Base-by-base conservation (phyloP, 75 land plant genomes). In the Sequoia sempervirens region DNA sequence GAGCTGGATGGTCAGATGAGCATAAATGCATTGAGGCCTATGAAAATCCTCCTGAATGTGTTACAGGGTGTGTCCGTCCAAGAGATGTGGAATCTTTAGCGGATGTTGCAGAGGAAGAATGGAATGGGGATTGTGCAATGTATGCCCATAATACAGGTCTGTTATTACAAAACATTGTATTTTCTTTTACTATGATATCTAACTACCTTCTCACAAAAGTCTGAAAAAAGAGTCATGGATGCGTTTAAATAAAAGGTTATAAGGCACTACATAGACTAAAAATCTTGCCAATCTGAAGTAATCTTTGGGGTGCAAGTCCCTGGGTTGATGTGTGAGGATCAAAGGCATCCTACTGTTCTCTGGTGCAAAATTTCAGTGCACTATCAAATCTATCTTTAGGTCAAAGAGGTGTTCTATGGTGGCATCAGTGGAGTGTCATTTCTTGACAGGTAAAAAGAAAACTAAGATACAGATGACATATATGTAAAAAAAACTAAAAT, bases 91-190 rank as follows among this genome's bases (percentile, higher is more conserved):
- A 90, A 45, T 89, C 73, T 52, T 81, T 95, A 69, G 84, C 74
- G 30, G 83, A 86, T 40, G 88, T 92, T 80, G 89, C 92, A 20
- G 81, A 83, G 3, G 64, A 61, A 37, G 32, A n/a, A 28, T 91
- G 93, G 95, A 88, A 82, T 30, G 96, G 93, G 14, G 92, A 94
- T 83, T 90, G 90, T 81, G 92, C 91, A 61, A 73, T 91, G 8
- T 91, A 85, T 83, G 85, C 90, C 80, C 93, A 89, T 76, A 88
- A 87, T 73, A 68, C 70, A 68, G 70, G 70, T n/a, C 32, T 56
- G 58, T 56, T 3, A 17, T 56, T 56, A 56, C 58, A 56, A 56
- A 56, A 15, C 1, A 17, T 41, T 56, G 58, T 56, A 15, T 56
- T 3, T 56, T 18, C 0, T 56, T 68, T 68, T 8, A 6, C 64